Base-by-base conservation (phyloP, 83 land plant species). In the Thuja plicata region DNA sequence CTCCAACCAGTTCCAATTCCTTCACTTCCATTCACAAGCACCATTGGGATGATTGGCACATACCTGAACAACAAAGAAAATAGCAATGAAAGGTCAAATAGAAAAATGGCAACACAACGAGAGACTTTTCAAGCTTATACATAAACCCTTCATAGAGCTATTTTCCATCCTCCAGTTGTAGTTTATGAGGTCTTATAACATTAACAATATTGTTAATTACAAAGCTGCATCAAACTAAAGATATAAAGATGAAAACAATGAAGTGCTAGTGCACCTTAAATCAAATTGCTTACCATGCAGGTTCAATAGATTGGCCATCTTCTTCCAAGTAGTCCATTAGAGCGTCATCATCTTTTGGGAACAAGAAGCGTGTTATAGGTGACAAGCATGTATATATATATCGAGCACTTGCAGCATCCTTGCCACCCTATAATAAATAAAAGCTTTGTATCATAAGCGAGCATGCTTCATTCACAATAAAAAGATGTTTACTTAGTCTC, bases 1-100 rank as follows among this genome's bases (percentile, higher is more conserved):
- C 99, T 98, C 99, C 99, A 98, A 3, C 99, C 99, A 70, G 99
- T 98, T 32, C 99, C 99, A 86, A 98, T 98, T 60, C 99, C 99
- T 91, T 98, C 99, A 92, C 99, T 95, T 89, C 99, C 99, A 89
- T 98, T 98, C 34, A 97, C 98, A 54, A 98, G 95, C 84, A 98
- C 99, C 93, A 92, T 90, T 10, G 99, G 99, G 21, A 98, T 93
- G 40, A 96, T 93, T 19, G 99, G 99, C 83, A 94, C 88, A 76
- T 98, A 98, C 99, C 99, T 97, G 91, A 30, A 85, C 27, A 17
- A 79, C 46, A 88, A 38, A 34, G 71, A 85, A n/a, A 46, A 85
- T 34, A 54, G 38, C 87, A 54, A 85, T 11, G 12, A 85, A 86
- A 41, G n/a, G 43, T 81, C 84, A 81, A 81, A 45, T n/a, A 41